Percentiles rank a stretch among this genome's conserved stretches.
These are phyloP conservation scores for Paramyrothecium roridum DNA, from an alignment of 2,329 filamentous ascomycete species.

Conservation along the genomic window DNA sequence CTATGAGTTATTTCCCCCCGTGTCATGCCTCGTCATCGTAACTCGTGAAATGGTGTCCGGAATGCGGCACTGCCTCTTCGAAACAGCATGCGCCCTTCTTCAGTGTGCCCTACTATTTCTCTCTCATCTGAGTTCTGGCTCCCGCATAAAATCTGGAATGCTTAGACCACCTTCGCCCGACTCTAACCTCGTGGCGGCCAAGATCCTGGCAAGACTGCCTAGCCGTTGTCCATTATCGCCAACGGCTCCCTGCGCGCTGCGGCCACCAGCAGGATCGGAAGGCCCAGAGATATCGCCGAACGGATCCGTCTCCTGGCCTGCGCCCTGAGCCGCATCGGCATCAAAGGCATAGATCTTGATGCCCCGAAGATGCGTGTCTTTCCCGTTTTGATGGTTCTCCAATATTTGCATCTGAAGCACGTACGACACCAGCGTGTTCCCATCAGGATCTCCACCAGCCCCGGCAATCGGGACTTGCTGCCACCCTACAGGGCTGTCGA, in stretches of 20 bases:
- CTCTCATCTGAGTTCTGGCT: slow-evolving; percentile 36
- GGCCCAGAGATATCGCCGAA: slow-evolving; percentile 23
- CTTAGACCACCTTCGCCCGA: slow-evolving; percentile 29
- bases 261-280: slow-evolving; percentile 14
- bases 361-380: slow-evolving; percentile 94
- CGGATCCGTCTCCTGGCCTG: slow-evolving; percentile 31
- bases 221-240: slow-evolving; percentile 13
- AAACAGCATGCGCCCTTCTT: neutral
- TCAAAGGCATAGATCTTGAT: slow-evolving; percentile 77
- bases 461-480: slow-evolving; percentile 69
- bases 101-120: slow-evolving; percentile 3
- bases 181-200: slow-evolving; percentile 25
- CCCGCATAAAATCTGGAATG: slow-evolving; percentile 39
- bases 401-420: slow-evolving; percentile 86
- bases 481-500: slow-evolving; percentile 83
- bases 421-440: slow-evolving; percentile 78
- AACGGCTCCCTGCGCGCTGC: slow-evolving; percentile 1
- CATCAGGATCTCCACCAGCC: slow-evolving; percentile 58
- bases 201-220: slow-evolving; percentile 21
- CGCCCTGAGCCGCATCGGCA: slow-evolving; percentile 40
- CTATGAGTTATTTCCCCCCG: no score
- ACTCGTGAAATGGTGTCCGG: no score
- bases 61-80: neutral
- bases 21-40: no score
- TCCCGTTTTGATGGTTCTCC: slow-evolving; percentile 98